These are phyloP conservation scores for Zygotorulaspora sp. DNA, from an alignment of 805 yeast species.

Conservation along the genomic window DNA sequence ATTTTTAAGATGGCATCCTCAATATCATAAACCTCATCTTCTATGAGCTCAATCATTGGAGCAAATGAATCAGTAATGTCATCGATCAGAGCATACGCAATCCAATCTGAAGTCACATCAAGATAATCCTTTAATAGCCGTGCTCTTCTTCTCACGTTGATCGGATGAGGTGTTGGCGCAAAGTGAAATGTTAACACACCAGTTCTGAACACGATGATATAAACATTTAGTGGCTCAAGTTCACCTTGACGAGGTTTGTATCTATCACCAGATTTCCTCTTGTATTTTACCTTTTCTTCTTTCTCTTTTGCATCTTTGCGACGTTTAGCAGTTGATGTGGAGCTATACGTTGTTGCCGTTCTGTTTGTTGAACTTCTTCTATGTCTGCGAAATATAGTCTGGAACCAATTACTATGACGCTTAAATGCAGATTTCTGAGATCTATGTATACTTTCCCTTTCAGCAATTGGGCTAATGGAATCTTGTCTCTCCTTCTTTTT, in stretches of 20 bases:
- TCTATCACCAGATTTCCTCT: conserved; percentile 43
- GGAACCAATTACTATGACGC: conserved; percentile 16
- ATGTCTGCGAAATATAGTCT: conserved; percentile 16
- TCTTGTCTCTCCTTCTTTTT: conserved; percentile 39
- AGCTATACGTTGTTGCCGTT: conserved; percentile 17
- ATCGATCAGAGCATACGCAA: conserved; percentile 92
- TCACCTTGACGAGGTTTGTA: conserved; percentile 48
- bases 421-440: conserved; percentile 9
- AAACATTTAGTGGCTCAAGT: conserved; percentile 85
- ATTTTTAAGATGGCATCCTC: conserved; percentile 85
- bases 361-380: conserved; percentile 23
- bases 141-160: conserved; percentile 91
- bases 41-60: conserved; percentile 91
- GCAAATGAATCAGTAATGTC: conserved; percentile 97
- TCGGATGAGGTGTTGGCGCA: conserved; percentile 93
- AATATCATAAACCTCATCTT: conserved; percentile 89
- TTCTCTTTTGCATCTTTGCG: conserved; percentile 30
- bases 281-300: conserved; percentile 38
- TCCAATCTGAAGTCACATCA: conserved; percentile 92
- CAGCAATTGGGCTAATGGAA: conserved; percentile 11
- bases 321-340: conserved; percentile 19
- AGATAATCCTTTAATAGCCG: conserved; percentile 81
- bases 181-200: conserved; percentile 93
- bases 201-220: conserved; percentile 83
- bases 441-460: conserved; percentile 13